Evolutionary conservation across 73 alveolate genomes (phyloP).

Genomic region (Paramecium tetraurelia): DNA sequence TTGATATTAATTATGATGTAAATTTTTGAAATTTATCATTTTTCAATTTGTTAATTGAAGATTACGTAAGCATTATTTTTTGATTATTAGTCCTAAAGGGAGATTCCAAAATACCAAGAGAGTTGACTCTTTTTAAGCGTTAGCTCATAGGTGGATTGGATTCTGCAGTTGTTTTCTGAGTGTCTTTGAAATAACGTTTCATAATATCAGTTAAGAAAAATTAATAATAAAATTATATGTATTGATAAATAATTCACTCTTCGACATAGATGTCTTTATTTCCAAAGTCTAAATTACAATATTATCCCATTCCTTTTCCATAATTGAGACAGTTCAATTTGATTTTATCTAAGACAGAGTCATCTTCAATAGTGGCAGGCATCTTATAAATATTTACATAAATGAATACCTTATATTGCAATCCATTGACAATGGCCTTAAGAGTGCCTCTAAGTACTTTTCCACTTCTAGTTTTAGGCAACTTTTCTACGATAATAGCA

Average conservation of each 20-base stretch:
- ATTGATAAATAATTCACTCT: neutral
- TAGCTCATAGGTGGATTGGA: neutral
- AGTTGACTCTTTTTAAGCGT: neutral
- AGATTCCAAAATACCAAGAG: neutral
- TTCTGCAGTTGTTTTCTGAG: neutral
- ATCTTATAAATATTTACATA: neutral
- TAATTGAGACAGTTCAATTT: neutral
- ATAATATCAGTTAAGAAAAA: neutral
- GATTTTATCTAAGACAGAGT: conserved; percentile 38
- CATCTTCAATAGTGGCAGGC: conserved; percentile 66
- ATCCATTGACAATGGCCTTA: conserved; percentile 76
- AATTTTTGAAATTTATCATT: neutral
- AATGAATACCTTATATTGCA: neutral
- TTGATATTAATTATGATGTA: neutral
- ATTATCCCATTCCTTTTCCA: conserved; percentile 46
- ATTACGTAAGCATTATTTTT: neutral
- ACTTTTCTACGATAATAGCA: conserved; percentile 80
- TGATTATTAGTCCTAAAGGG: neutral
- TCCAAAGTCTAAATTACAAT: conserved; percentile 17
- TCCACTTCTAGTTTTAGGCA: conserved; percentile 99
- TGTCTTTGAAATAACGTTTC: neutral
- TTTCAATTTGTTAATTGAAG: neutral
- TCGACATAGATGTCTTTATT: neutral
- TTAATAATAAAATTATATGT: neutral
- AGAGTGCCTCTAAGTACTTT: conserved; percentile 84